These are phyloP conservation scores for Aphanomyces invadans DNA, from an alignment of 352 stramenopile species.

Conservation along the genomic window DNA sequence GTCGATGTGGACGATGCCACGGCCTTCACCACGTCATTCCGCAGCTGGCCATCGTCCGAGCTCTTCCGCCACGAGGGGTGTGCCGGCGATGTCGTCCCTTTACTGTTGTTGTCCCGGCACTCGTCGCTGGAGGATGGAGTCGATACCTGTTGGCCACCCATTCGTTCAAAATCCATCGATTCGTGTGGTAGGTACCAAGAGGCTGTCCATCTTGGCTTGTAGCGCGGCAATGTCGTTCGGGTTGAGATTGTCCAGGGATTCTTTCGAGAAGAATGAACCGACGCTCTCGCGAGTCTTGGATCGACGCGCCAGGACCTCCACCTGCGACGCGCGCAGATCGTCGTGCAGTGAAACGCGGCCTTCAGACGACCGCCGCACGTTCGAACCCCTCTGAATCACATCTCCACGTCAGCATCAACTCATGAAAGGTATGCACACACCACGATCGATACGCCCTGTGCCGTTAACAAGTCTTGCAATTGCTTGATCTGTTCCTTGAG, in stretches of 20 bases:
- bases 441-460: no score
- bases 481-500: neutral
- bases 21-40: neutral
- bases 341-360: neutral
- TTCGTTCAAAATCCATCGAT: neutral
- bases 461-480: neutral
- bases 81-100: neutral
- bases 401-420: no score
- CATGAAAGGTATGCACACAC: no score
- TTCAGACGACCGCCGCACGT: neutral
- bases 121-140: neutral
- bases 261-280: neutral
- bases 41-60: neutral
- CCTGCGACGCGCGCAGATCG: neutral
- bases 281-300: neutral
- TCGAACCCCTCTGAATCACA: neutral
- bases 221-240: neutral
- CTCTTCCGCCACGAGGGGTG: neutral
- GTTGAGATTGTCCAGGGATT: neutral
- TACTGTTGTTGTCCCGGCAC: neutral
- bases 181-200: neutral
- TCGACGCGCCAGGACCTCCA: neutral
- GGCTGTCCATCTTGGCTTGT: neutral
- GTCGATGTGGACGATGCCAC: no score
- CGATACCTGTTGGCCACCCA: no score